A percentile compares a stretch with the other conserved stretches of the same genome.
These are phyloP conservation scores for Conringia planisiliqua DNA, from an alignment of 345 rosid genomes.

Conservation along the genomic window DNA sequence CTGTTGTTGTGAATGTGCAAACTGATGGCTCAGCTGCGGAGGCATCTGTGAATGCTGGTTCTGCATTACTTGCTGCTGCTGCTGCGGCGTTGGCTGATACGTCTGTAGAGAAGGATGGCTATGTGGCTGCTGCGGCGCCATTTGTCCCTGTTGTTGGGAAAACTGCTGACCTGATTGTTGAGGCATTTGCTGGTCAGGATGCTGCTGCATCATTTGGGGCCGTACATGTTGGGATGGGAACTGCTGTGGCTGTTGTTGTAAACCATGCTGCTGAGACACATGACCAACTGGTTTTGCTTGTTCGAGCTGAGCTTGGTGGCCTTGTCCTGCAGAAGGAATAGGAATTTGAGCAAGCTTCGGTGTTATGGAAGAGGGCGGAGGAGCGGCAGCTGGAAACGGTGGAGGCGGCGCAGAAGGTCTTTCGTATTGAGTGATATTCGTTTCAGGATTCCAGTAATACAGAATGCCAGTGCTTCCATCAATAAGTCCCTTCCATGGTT, in stretches of 20 bases:
- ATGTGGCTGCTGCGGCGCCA: constrained; percentile 40
- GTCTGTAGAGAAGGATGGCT: constrained; percentile 33
- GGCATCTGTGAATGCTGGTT: constrained; percentile 46
- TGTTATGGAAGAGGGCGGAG: constrained; percentile 44
- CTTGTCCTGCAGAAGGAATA: constrained; percentile 40
- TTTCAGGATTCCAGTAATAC: constrained; percentile 98
- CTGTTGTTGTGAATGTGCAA: constrained; percentile 53
- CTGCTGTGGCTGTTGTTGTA: constrained; percentile 54
- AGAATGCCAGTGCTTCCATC: constrained; percentile 77
- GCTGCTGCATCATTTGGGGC: constrained; percentile 69
- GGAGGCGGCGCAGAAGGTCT: constrained; percentile 64
- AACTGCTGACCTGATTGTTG: constrained; percentile 50
- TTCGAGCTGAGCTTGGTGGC: constrained; percentile 44
- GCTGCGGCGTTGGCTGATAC: constrained; percentile 46
- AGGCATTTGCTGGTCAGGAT: constrained; percentile 44
- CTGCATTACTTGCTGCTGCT: constrained; percentile 43
- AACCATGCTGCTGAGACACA: constrained; percentile 48
- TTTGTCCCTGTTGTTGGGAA: constrained; percentile 48
- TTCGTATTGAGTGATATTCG: constrained; percentile 87
- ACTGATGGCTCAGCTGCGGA: constrained; percentile 60
- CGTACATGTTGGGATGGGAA: constrained; percentile 45
- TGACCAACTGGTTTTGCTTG: constrained; percentile 49
- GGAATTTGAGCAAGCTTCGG: constrained; percentile 69
- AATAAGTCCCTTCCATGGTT: constrained; percentile 94
- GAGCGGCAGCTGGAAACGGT: constrained; percentile 53